Evolutionary conservation across 805 yeast genomes (phyloP), one percentile per base, ranked within the genome.

Genomic region (Candida andamanensis): DNA sequence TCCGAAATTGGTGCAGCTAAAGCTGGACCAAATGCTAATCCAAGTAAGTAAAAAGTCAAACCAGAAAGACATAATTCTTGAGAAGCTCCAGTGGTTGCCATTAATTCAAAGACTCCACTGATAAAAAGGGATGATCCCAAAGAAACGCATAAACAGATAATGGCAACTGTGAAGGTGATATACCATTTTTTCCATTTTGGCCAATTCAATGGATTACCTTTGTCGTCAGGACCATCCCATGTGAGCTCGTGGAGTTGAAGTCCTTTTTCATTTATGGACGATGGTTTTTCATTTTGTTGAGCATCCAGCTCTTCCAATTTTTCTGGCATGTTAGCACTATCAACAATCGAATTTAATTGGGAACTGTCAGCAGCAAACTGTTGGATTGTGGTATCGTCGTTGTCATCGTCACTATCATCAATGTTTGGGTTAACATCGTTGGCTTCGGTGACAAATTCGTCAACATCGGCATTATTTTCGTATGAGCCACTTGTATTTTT

Each of bases 121-220:
- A 80, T 83, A 46, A 67, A 83, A 33, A 82, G 61, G 0, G 90
- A 82, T 0, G 89, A 79, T 15, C 92, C 90, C 51, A 83, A 69
- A 0, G 87, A 75, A 19, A 80, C 80, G 20, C 76, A 81, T 21
- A 82, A 63, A 63, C 89, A 81, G 29, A 76, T 60, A 15, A 63
- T 37, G 2, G 87, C 86, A 10, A 78, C 74, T 4, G 75, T 67
- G 75, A 77, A 70, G 1, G 89, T 80, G 35, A 74, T 58, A 24
- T 52, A 50, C 87, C 89, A 80, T 56, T 72, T 78, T 50, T 70
- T 77, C 71, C 71, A 60, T 3, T 30, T 16, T 3, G 84, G 69
- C 87, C 87, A 82, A 49, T 80, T 81, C 37, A 65, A 66, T 8
- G 90, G 90, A 49, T 80, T 74, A 17, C 50, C 84, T 29, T 62